phyloP scores from a whole-genome alignment of 2,329 filamentous ascomycete genomes.

The Blastomyces parvus region DNA sequence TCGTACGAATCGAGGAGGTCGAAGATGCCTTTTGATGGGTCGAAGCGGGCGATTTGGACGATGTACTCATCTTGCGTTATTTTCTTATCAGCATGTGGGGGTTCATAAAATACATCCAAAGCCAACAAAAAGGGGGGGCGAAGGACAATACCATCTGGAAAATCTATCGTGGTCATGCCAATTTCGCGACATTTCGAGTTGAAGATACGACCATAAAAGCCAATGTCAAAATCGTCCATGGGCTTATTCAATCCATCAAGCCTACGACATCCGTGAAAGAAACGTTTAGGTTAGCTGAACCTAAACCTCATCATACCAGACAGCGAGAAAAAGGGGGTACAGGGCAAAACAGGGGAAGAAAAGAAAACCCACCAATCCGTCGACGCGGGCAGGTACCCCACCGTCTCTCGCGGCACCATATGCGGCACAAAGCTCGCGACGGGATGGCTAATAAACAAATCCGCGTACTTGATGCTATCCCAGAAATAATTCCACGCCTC shows the following conservation, averaged over 20 bases:
- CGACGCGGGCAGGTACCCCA: conserved; percentile 68
- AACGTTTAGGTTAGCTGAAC: conserved; percentile 5
- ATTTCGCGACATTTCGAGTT: conserved; percentile 53
- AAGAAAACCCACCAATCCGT: conserved; percentile 57
- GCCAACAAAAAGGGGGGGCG: background rate
- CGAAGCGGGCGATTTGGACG: conserved; percentile 70
- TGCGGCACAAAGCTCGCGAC: conserved; percentile 65
- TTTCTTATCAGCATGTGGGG: background rate
- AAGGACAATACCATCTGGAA: conserved; percentile 26
- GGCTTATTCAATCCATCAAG: conserved; percentile 72
- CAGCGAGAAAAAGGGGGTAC: background rate
- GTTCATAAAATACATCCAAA: conserved; percentile 12
- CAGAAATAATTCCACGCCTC: conserved; percentile 70
- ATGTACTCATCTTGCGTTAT: conserved; percentile 55
- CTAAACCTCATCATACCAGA: no score
- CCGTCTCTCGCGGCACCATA: conserved; percentile 55
- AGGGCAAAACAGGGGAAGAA: background rate
- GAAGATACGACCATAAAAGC: conserved; percentile 68
- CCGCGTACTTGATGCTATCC: conserved; percentile 58
- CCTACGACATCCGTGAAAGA: conserved; percentile 32
- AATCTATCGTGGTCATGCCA: conserved; percentile 33
- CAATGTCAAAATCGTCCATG: conserved; percentile 58
- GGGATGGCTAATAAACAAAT: conserved; percentile 75
- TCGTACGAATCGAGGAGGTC: conserved; percentile 68
- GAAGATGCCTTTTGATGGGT: conserved; percentile 72